A percentile compares a stretch with the other conserved stretches of the same genome.
Conservation (phyloP, 129 eudicot genomes). For the Oenanthe sinensis region DNA sequence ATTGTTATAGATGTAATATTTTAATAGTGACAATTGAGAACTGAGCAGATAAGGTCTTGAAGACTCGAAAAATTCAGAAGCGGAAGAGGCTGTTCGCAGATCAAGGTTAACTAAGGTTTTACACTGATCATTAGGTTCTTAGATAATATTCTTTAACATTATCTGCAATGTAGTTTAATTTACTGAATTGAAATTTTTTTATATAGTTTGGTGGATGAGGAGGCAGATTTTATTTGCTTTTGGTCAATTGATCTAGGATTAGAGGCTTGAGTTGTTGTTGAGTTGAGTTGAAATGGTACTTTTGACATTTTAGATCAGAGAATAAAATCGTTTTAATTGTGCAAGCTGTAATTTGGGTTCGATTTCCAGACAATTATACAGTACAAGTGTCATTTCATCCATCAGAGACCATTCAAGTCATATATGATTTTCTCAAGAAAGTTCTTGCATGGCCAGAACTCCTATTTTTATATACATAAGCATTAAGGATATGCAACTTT, state of each 20-base stretch:
- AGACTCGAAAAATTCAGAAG: constrained; percentile 80
- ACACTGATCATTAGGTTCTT: background rate
- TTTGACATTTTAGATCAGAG: too few species aligned
- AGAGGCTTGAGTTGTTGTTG: too few species aligned
- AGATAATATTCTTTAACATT: background rate
- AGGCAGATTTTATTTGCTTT: too few species aligned
- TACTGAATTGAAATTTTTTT: background rate
- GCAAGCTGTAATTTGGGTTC: constrained; percentile 79
- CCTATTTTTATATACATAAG: constrained; percentile 71
- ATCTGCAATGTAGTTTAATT: background rate
- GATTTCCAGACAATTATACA: constrained; percentile 77
- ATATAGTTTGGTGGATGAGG: background rate
- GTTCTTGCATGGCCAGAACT: constrained; percentile 58
- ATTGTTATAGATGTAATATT: background rate
- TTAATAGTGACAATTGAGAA: constrained; percentile 10
- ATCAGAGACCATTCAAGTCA: constrained; percentile 63
- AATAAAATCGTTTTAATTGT: constrained; percentile 6
- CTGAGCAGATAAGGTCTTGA: constrained; percentile 53
- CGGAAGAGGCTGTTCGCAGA: constrained; percentile 81
- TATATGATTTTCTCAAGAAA: constrained; percentile 61
- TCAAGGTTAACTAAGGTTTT: constrained; percentile 69
- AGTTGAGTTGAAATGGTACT: background rate
- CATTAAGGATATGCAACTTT: background rate
- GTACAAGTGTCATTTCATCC: constrained; percentile 80
- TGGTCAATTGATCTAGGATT: background rate